phyloP scores from a whole-genome alignment of 1,284 basidiomycete genomes.

The Cerioporus squamosus region DNA sequence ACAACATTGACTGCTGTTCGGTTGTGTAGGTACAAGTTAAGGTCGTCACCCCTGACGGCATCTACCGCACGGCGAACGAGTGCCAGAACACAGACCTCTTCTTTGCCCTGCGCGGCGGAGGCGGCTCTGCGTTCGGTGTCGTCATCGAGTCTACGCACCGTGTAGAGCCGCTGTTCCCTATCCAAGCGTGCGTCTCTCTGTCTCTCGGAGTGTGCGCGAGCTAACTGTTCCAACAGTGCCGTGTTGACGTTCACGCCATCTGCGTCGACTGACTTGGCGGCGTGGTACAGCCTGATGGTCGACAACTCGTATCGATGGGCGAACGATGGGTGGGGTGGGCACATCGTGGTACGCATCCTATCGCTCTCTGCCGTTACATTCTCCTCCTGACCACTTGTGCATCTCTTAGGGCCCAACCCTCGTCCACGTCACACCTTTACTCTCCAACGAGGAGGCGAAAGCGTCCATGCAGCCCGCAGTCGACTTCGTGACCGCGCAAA shows the following conservation, averaged over 20 bases:
- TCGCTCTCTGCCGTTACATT: neutral
- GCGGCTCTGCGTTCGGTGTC: slow-evolving; percentile 37
- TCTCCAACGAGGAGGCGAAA: slow-evolving; percentile 8
- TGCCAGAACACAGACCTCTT: slow-evolving; percentile 42
- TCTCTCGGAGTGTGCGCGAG: neutral
- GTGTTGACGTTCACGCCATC: slow-evolving; percentile 22
- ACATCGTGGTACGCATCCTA: slow-evolving; percentile 36
- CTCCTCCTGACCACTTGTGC: neutral
- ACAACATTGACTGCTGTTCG: no score
- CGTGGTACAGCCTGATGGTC: slow-evolving; percentile 36
- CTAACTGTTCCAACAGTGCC: slow-evolving; percentile 17
- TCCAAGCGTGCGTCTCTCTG: slow-evolving; percentile 30
- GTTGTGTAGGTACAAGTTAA: slow-evolving; percentile 23
- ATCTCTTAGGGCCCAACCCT: slow-evolving; percentile 15
- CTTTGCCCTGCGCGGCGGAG: slow-evolving; percentile 35
- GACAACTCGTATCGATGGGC: slow-evolving; percentile 46
- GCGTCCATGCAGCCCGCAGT: slow-evolving; percentile 35
- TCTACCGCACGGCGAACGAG: slow-evolving; percentile 35
- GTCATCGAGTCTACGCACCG: slow-evolving; percentile 33
- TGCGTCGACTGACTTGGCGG: slow-evolving; percentile 16
- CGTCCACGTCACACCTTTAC: slow-evolving; percentile 19
- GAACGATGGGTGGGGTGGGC: slow-evolving; percentile 58
- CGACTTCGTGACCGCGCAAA: slow-evolving; percentile 35
- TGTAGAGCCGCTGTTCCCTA: slow-evolving; percentile 29
- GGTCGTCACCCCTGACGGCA: slow-evolving; percentile 37